Evolutionary conservation across 306 rosid species (phyloP).

Genomic region (Vigna angularis): DNA sequence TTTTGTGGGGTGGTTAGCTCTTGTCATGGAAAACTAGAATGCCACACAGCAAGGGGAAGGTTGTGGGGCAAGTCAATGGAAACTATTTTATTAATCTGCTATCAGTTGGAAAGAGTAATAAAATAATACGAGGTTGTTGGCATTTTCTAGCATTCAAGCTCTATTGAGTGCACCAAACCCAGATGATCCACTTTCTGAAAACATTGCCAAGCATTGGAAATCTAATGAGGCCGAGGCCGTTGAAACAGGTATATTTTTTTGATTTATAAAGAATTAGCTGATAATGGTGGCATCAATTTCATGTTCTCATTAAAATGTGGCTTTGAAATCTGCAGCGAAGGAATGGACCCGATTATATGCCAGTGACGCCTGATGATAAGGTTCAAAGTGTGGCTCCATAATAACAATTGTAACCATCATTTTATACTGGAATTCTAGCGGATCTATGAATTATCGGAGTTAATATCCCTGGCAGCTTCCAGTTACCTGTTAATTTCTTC

Average conservation of each 20-base stretch:
- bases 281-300: constrained; percentile 22
- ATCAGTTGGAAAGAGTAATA: background rate
- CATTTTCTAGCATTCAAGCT: constrained; percentile 76
- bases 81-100: background rate
- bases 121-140: background rate
- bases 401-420: constrained; percentile 55
- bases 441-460: constrained; percentile 52
- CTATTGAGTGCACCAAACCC: constrained; percentile 98
- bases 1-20: background rate
- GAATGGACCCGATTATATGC: constrained; percentile 93
- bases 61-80: constrained; percentile 11
- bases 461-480: constrained; percentile 48
- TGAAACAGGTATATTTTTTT: constrained; percentile 72
- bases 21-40: constrained; percentile 1
- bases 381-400: constrained; percentile 46
- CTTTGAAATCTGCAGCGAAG: constrained; percentile 64
- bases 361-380: constrained; percentile 66
- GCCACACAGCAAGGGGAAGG: background rate
- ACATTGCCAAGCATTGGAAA: constrained; percentile 97
- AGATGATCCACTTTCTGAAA: constrained; percentile 95
- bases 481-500: constrained; percentile 47
- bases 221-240: constrained; percentile 91
- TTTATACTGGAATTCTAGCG: constrained; percentile 51
- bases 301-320: constrained; percentile 18
- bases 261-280: background rate